A percentile compares a stretch with the other conserved stretches of the same genome.
phyloP scores from a whole-genome alignment of 2,329 filamentous ascomycete genomes.

The Domatiomyces globalis region DNA sequence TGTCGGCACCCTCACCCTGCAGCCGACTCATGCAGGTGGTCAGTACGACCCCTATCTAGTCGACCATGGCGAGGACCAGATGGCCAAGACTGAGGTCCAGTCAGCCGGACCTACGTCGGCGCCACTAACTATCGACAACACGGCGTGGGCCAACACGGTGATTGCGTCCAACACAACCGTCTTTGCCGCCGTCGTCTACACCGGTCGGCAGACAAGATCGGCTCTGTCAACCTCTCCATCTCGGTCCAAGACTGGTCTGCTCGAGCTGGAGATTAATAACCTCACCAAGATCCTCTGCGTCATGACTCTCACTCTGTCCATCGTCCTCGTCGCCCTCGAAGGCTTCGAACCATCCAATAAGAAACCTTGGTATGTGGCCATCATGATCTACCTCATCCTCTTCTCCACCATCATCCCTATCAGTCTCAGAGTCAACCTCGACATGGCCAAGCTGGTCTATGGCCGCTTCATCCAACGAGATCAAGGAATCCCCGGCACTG shows the following conservation, averaged over 20 bases:
- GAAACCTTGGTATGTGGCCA: slow-evolving; percentile 77
- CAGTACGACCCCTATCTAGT: slow-evolving; percentile 19
- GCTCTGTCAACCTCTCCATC: slow-evolving; percentile 85
- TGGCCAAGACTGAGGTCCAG: slow-evolving; percentile 4
- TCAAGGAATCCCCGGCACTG: slow-evolving; percentile 73
- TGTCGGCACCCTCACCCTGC: slow-evolving; percentile 68
- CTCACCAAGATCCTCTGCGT: slow-evolving; percentile 90
- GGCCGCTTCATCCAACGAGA: slow-evolving; percentile 91
- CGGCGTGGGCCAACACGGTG: slow-evolving; percentile 96
- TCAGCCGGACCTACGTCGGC: slow-evolving; percentile 35
- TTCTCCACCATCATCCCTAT: slow-evolving; percentile 99
- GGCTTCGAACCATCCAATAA: slow-evolving; percentile 49
- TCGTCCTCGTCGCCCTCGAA: slow-evolving; percentile 76
- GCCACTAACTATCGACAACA: slow-evolving; percentile 85
- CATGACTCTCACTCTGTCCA: slow-evolving; percentile 70
- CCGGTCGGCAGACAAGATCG: slow-evolving; percentile 83
- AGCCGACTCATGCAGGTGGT: slow-evolving; percentile 37
- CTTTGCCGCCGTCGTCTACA: slow-evolving; percentile 83
- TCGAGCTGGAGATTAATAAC: slow-evolving; percentile 95
- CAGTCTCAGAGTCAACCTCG: slow-evolving; percentile 86
- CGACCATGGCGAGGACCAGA: slow-evolving; percentile 2
- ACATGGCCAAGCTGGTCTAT: slow-evolving; percentile 94
- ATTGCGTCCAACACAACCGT: slow-evolving; percentile 85
- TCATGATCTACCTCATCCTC: slow-evolving; percentile 92
- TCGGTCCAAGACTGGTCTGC: slow-evolving; percentile 79